Evolutionary conservation across 1,284 basidiomycete genomes (phyloP).

Genomic region (Boletellus dicymbophilus): DNA sequence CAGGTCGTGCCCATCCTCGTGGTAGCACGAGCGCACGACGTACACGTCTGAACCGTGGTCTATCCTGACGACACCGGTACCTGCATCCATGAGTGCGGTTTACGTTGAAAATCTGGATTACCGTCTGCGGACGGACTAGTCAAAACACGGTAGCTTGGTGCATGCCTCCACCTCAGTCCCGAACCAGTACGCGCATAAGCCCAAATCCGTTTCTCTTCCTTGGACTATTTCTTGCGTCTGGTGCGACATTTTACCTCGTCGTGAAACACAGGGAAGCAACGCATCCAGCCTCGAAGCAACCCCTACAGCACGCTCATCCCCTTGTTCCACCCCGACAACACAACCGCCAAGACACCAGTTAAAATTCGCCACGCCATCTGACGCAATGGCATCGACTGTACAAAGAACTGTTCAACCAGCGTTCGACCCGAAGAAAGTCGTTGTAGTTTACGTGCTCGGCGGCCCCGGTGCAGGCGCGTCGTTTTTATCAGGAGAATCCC

Average conservation of each 20-base stretch:
- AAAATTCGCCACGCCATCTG: slow-evolving; percentile 4
- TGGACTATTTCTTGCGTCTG: slow-evolving; percentile 56
- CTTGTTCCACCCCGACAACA: slow-evolving; percentile 60
- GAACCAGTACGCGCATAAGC: slow-evolving; percentile 32
- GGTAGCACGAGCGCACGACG: slow-evolving; percentile 60
- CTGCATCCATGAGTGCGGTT: slow-evolving; percentile 42
- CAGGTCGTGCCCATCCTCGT: slow-evolving; percentile 64
- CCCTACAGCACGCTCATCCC: slow-evolving; percentile 64
- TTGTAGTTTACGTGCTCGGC: slow-evolving; percentile 95
- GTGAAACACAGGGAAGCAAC: slow-evolving; percentile 56
- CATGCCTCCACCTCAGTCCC: slow-evolving; percentile 18
- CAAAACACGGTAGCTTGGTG: too few species aligned
- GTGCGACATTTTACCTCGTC: slow-evolving; percentile 55
- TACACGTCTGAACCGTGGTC: slow-evolving; percentile 59
- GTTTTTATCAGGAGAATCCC: background rate
- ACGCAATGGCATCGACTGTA: slow-evolving; percentile 19
- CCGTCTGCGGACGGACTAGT: too few species aligned
- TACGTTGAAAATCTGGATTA: background rate
- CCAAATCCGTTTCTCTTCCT: slow-evolving; percentile 68
- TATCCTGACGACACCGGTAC: slow-evolving; percentile 42
- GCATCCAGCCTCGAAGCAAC: slow-evolving; percentile 61
- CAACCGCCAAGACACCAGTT: slow-evolving; percentile 13
- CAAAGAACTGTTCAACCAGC: slow-evolving; percentile 36
- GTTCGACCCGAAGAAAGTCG: slow-evolving; percentile 79
- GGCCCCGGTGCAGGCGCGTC: slow-evolving; percentile 90